Conservation (phyloP, 768 basidiomycete species). For the Lepiota brunneoincarnata region DNA sequence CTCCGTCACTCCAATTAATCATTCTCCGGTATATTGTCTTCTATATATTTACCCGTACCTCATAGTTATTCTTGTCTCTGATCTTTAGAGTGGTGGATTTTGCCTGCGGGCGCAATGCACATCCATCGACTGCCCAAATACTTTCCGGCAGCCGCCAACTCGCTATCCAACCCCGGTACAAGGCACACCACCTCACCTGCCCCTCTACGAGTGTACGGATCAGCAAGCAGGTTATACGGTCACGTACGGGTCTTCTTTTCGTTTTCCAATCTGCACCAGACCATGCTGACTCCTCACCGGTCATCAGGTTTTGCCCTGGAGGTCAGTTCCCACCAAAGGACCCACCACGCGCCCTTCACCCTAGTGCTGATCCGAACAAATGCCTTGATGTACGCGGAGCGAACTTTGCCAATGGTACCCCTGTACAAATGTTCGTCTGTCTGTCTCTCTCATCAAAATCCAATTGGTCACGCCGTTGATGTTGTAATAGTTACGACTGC, state of each 20-base stretch:
- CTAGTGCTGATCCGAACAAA: slow-evolving; percentile 19
- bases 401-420: slow-evolving; percentile 26
- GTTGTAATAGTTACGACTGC: slow-evolving; percentile 19
- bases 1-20: slow-evolving; percentile 18
- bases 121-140: slow-evolving; percentile 17
- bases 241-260: slow-evolving; percentile 17
- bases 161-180: slow-evolving; percentile 18
- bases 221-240: slow-evolving; percentile 21
- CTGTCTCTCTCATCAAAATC: background rate
- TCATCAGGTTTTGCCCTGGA: slow-evolving; percentile 24
- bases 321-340: slow-evolving; percentile 19
- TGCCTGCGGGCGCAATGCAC: slow-evolving; percentile 22
- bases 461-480: background rate
- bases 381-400: slow-evolving; percentile 33
- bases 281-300: background rate
- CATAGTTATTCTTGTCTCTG: background rate
- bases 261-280: background rate
- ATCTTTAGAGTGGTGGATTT: slow-evolving; percentile 18
- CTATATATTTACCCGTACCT: background rate
- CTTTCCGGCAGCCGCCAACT: slow-evolving; percentile 23
- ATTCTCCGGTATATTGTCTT: background rate
- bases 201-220: slow-evolving; percentile 21
- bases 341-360: slow-evolving; percentile 14
- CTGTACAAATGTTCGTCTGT: no score
- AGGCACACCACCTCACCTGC: slow-evolving; percentile 14